Conservation (phyloP, 2,329 filamentous ascomycete genomes). For the Venturia carpophila region DNA sequence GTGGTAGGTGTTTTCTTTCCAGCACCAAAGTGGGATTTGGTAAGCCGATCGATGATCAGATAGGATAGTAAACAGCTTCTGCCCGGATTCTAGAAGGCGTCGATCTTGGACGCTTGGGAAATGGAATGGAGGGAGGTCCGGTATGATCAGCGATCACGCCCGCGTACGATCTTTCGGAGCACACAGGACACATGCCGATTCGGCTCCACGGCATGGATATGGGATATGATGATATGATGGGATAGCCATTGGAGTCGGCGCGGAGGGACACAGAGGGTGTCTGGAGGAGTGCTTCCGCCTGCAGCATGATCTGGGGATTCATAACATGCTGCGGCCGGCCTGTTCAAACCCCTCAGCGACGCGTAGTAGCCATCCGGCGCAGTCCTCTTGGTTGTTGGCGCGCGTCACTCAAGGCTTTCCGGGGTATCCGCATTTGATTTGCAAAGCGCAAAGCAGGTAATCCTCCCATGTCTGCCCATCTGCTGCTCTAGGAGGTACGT, state of each 20-base stretch:
- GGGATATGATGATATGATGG: no score
- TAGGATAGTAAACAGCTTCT: not conserved
- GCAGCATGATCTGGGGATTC: not conserved
- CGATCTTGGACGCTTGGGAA: not conserved
- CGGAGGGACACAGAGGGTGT: not conserved
- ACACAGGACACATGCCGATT: not conserved
- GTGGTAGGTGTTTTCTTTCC: not conserved
- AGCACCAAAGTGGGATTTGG: not conserved
- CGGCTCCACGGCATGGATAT: not conserved
- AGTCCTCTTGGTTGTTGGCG: not conserved
- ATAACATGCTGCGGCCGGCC: not conserved
- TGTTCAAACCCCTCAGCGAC: not conserved
- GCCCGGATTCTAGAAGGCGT: not conserved
- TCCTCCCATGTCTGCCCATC: not conserved
- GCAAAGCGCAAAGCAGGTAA: not conserved
- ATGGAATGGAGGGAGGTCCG: not conserved
- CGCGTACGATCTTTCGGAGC: no score
- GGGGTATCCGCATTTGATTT: not conserved
- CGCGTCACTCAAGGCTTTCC: not conserved
- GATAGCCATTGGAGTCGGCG: not conserved
- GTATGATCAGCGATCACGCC: not conserved
- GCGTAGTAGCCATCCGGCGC: not conserved
- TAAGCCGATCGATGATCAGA: not conserved
- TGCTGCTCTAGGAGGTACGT: slow-evolving; percentile 11
- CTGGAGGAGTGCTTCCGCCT: not conserved